phyloP scores from a whole-genome alignment of 352 stramenopile genomes.

The Phytophthora tentaculata region DNA sequence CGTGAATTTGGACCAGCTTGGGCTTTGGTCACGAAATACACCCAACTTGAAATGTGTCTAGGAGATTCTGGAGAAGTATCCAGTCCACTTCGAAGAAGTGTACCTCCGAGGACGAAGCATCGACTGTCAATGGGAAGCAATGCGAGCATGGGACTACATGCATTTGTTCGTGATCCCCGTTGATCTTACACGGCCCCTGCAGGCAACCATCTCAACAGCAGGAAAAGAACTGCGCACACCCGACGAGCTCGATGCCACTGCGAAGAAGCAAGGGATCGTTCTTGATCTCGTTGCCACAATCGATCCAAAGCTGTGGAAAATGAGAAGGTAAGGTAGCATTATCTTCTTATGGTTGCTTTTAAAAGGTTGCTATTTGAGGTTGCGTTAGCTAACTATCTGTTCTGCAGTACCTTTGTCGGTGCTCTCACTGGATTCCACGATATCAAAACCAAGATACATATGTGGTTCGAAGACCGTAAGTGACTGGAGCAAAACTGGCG shows the following conservation, averaged over 20 bases:
- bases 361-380: constrained; percentile 5
- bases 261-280: neutral
- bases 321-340: constrained; percentile 14
- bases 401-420: constrained; percentile 2
- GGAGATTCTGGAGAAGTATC: neutral
- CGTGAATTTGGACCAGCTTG: neutral
- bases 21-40: neutral
- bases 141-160: neutral
- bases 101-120: neutral
- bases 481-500: constrained; percentile 18
- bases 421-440: constrained; percentile 4
- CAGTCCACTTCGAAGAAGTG: neutral
- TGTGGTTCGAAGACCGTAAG: constrained; percentile 18
- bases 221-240: neutral
- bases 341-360: constrained; percentile 12
- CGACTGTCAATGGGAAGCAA: neutral
- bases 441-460: neutral
- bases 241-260: neutral
- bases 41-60: neutral
- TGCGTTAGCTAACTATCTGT: neutral
- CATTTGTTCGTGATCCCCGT: neutral
- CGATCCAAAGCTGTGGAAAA: neutral
- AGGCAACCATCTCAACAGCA: neutral
- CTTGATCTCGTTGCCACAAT: neutral
- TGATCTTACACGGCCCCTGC: too few relatives aligned